These are phyloP conservation scores for Sphagnum fallax DNA, from an alignment of 228 moss, liverwort and hornwort species.

Conservation along the genomic window DNA sequence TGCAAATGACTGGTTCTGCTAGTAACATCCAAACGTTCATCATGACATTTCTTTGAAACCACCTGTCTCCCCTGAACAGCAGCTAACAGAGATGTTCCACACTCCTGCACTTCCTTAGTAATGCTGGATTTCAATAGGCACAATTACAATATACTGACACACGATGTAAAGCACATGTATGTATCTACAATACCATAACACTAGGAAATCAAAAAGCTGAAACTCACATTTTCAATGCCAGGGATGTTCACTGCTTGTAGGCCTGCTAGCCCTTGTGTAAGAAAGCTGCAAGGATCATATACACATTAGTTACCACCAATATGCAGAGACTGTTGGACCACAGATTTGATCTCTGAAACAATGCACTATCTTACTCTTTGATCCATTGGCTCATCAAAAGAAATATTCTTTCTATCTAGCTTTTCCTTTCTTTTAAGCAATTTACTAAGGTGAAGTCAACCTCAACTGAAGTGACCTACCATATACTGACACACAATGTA, in stretches of 20 bases:
- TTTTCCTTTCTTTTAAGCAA: neutral
- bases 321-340: neutral
- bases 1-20: neutral
- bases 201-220: no score
- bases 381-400: neutral
- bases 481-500: no score
- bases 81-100: neutral
- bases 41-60: neutral
- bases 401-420: neutral
- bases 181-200: no score
- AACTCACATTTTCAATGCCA: constrained; percentile 87
- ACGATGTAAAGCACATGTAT: no score
- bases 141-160: neutral
- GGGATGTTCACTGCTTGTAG: constrained; percentile 64
- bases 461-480: no score
- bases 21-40: neutral
- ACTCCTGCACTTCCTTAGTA: neutral
- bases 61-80: no score
- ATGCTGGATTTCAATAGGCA: neutral
- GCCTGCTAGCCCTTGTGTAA: constrained; percentile 88
- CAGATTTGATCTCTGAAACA: neutral
- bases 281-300: constrained; percentile 41
- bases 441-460: no score
- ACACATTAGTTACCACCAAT: no score
- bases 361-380: neutral